Evolutionary conservation across 2,329 filamentous ascomycete genomes (phyloP).

Genomic region (Bipolaris victoriae): DNA sequence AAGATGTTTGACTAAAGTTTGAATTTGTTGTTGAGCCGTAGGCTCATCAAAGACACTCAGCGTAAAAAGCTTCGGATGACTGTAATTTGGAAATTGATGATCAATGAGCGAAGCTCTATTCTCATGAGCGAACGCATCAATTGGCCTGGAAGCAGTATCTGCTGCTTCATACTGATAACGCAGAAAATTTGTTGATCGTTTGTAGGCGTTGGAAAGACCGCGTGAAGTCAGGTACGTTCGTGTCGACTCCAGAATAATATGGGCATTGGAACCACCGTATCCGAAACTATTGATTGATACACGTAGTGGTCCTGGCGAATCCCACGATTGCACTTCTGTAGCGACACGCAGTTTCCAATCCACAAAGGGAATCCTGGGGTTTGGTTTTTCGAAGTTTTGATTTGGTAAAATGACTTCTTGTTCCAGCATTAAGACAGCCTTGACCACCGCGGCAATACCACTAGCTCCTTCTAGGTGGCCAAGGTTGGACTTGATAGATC

Average conservation of each 20-base stretch:
- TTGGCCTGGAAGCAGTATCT: no score
- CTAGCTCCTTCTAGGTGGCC: constrained; percentile 29
- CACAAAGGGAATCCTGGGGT: constrained; percentile 1
- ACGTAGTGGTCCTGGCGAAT: constrained; percentile 4
- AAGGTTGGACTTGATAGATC: constrained; percentile 30
- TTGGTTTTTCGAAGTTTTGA: constrained; percentile 26
- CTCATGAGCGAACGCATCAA: no score
- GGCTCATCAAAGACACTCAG: no score
- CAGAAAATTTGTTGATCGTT: background rate
- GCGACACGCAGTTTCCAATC: constrained; percentile 5
- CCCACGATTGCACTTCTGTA: background rate
- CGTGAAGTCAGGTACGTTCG: constrained; percentile 9
- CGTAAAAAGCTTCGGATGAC: no score
- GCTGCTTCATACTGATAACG: background rate
- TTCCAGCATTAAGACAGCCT: constrained; percentile 42
- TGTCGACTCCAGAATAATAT: constrained; percentile 24
- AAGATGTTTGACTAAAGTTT: no score
- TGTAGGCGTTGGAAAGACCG: background rate
- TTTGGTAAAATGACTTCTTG: constrained; percentile 38
- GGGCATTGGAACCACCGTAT: constrained; percentile 29
- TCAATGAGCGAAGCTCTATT: no score
- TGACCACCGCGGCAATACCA: constrained; percentile 27
- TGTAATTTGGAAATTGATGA: no score
- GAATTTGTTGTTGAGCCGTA: no score
- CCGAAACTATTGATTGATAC: constrained; percentile 34